Evolutionary conservation across 441 rosid species (phyloP), one percentile per base, ranked within the genome.

Genomic region (Adansonia grandidieri): DNA sequence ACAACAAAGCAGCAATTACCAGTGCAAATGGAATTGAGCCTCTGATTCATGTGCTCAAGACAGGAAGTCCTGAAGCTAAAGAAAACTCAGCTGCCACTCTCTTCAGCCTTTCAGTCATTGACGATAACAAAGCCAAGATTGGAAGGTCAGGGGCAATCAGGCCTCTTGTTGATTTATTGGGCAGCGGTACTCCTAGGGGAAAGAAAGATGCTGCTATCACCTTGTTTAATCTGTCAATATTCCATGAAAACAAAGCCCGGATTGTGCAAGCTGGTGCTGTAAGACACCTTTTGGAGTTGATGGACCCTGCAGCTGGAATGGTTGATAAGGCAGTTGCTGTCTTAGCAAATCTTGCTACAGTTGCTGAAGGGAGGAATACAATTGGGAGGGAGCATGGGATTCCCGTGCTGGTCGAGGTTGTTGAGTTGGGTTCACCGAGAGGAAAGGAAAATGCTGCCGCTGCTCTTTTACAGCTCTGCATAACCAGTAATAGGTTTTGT

Each of bases 381-480:
- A 93, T 95, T 19, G 95, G 95, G 60, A 90, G 84, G 81, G 96
- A 86, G 82, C 83, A 89, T 11, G 98, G 99, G 40, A 89, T 95
- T 67, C 91, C 92, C 0, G 87, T 89, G 69, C 84, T 95, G 40
- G 97, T 93, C 13, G 97, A 95, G 89, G 93, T 92, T 79, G 93
- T 95, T 67, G 99, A 95, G 86, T 83, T 95, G 81, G 98, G 99
- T 56, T 95, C 98, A 73, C 84, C 87, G 0, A 91, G 97, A 84
- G 99, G 98, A 24, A 93, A 90, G 87, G 99, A 95, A 80, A 91
- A 95, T 83, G 97, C 99, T 17, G 91, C 97, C 0, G 99, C 99
- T 48, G 97, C 98, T 66, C 95, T 95, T 75, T 81, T 89, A 79
- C 96, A 89, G 76, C 91, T 95, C 60, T 93, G 94, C 85, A 83